Evolutionary conservation across 208 protist species (phyloP).

Genomic region (Leishmania amazonensis): DNA sequence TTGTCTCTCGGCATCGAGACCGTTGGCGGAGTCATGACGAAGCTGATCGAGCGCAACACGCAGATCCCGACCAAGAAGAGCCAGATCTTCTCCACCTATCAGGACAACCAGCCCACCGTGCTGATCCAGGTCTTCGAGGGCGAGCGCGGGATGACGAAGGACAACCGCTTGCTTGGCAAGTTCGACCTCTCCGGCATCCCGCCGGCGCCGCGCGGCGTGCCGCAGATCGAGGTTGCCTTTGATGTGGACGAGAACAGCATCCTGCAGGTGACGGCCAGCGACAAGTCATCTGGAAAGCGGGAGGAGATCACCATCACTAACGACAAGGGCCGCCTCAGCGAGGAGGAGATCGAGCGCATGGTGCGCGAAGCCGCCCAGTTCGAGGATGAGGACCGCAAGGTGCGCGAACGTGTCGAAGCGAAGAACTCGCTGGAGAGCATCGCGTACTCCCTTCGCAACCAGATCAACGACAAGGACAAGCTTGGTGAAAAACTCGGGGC

Average conservation of each 20-base stretch:
- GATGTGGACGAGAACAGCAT: constrained; percentile 99
- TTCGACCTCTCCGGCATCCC: constrained; percentile 97
- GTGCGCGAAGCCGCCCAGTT: constrained; percentile 92
- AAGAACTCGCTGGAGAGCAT: constrained; percentile 95
- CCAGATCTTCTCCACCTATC: constrained; percentile 87
- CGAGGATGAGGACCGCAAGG: constrained; percentile 90
- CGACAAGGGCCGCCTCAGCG: constrained; percentile 95
- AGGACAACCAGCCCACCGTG: constrained; percentile 92
- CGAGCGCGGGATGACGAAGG: constrained; percentile 88
- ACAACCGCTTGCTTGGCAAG: constrained; percentile 94
- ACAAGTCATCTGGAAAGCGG: constrained; percentile 95
- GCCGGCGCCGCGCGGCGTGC: constrained; percentile 94
- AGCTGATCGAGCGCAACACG: constrained; percentile 88
- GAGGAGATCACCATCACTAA: constrained; percentile 98
- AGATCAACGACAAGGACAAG: constrained; percentile 94
- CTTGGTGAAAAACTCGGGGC: constrained; percentile 90
- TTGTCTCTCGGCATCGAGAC: constrained; percentile 95
- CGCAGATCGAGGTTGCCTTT: constrained; percentile 98
- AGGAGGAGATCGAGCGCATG: constrained; percentile 96
- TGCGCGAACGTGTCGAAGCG: constrained; percentile 89
- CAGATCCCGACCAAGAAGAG: constrained; percentile 84
- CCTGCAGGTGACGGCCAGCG: constrained; percentile 95
- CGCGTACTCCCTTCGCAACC: constrained; percentile 96
- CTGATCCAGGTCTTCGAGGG: constrained; percentile 95
- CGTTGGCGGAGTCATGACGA: constrained; percentile 95